Evolutionary conservation across 1,284 basidiomycete genomes (phyloP).

Genomic region (Nidula niveotomentosa): DNA sequence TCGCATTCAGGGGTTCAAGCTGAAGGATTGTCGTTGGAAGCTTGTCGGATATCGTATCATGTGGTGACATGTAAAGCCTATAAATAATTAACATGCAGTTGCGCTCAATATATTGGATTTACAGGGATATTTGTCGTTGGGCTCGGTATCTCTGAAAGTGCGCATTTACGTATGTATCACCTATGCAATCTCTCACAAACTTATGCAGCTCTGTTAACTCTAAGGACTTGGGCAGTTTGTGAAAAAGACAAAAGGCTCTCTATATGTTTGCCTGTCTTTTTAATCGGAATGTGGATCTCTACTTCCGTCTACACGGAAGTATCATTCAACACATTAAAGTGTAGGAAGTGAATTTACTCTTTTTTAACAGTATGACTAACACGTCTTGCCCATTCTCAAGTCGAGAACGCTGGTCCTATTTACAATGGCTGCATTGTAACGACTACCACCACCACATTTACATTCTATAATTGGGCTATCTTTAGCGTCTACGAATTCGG

Average conservation of each 20-base stretch:
- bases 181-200: neutral
- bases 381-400: too few relatives aligned
- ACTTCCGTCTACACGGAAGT: neutral
- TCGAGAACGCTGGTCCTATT: neutral
- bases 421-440: neutral
- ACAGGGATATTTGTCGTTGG: neutral
- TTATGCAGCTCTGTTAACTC: neutral
- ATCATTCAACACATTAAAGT: neutral
- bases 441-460: neutral
- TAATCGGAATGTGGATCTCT: neutral
- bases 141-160: neutral
- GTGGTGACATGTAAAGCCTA: neutral
- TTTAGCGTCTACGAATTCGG: neutral
- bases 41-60: neutral
- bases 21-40: neutral
- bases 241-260: neutral
- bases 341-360: neutral
- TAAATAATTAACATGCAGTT: neutral
- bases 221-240: neutral
- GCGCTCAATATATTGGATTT: neutral
- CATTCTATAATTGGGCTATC: neutral
- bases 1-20: neutral
- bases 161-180: neutral
- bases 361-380: neutral
- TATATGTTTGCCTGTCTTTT: neutral